A percentile compares a stretch with the other conserved stretches of the same genome.
phyloP scores from a whole-genome alignment of 1,284 basidiomycete species.

The Ustilago esculenta region DNA sequence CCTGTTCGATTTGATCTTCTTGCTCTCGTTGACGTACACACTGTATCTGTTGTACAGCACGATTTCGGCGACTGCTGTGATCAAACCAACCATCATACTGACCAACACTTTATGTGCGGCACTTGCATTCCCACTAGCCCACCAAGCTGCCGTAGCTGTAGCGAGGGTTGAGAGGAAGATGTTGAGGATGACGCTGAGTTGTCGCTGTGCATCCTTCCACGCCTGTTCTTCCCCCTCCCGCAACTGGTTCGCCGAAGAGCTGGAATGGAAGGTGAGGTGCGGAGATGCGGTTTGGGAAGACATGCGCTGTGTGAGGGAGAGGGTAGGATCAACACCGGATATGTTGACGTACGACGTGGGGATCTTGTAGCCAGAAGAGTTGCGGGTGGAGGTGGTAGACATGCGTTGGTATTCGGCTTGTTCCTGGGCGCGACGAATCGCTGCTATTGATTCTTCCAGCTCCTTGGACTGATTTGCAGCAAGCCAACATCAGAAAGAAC shows the following conservation, averaged over 20 bases:
- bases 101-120: conserved; percentile 22
- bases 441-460: conserved; percentile 28
- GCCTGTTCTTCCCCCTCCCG: conserved; percentile 20
- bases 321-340: conserved; percentile 31
- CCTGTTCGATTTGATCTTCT: conserved; percentile 8
- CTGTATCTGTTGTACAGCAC: conserved; percentile 42
- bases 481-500: no score
- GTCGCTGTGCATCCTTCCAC: conserved; percentile 33
- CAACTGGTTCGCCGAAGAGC: neutral
- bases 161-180: conserved; percentile 36
- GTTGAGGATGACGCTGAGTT: conserved; percentile 41
- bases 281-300: conserved; percentile 2
- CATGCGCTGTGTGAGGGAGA: conserved; percentile 25
- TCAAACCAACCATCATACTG: conserved; percentile 24
- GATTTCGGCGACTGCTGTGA: conserved; percentile 34
- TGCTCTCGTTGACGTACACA: conserved; percentile 31
- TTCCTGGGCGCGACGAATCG: conserved; percentile 32
- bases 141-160: conserved; percentile 40
- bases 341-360: conserved; percentile 31
- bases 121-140: conserved; percentile 27
- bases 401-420: conserved; percentile 39
- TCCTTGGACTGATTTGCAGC: conserved; percentile 14
- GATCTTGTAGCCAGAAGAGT: conserved; percentile 13
- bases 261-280: neutral
- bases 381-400: conserved; percentile 8